These are phyloP conservation scores for Aspergillus sclerotiicarbonarius DNA, from an alignment of 495 filamentous ascomycete species.

Conservation along the genomic window DNA sequence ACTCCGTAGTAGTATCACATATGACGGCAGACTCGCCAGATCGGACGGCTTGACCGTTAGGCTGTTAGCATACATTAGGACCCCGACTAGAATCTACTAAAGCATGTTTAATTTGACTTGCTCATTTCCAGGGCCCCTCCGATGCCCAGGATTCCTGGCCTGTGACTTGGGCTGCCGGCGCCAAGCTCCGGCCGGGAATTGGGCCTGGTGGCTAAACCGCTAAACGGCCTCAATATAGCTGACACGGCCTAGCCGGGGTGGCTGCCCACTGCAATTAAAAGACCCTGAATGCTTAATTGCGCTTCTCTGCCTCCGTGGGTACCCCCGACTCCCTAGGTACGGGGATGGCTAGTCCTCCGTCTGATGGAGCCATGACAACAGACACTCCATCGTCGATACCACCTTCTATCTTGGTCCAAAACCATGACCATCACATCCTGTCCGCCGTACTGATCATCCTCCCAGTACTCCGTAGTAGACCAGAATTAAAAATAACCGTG, in stretches of 20 bases:
- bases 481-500: too few species aligned
- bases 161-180: not conserved
- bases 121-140: too few species aligned
- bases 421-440: too few species aligned
- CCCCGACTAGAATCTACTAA: not conserved
- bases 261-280: constrained; percentile 2
- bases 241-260: constrained; percentile 2
- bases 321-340: not conserved
- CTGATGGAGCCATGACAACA: too few species aligned
- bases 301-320: not conserved
- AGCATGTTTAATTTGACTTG: not conserved
- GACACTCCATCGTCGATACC: too few species aligned
- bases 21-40: not conserved
- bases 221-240: not conserved
- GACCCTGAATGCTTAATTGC: constrained; percentile 7
- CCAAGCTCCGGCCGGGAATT: not conserved
- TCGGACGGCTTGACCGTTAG: not conserved
- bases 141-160: too few species aligned
- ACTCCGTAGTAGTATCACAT: not conserved
- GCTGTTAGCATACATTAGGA: not conserved
- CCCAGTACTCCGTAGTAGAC: too few species aligned
- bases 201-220: too few species aligned
- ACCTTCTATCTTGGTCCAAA: not conserved
- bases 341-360: too few species aligned
- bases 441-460: too few species aligned